phyloP scores from a whole-genome alignment of 176 grass and related monocot species.

The Carex parvula region DNA sequence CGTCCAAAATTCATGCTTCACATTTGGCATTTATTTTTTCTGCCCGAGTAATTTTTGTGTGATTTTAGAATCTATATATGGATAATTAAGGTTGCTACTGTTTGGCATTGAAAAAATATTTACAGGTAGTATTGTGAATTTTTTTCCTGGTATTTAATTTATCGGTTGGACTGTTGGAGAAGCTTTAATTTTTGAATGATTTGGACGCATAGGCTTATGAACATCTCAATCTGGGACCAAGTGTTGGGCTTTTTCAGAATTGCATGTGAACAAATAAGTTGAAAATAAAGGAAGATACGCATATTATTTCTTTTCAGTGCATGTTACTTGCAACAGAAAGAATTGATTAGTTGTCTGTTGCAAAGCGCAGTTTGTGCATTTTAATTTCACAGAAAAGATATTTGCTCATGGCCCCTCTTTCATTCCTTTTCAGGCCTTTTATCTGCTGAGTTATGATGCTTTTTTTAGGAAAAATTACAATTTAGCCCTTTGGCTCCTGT shows the following conservation, averaged over 20 bases:
- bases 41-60: neutral
- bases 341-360: slow-evolving; percentile 29
- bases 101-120: neutral
- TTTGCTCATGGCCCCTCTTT: slow-evolving; percentile 7
- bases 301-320: slow-evolving; percentile 32
- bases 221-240: slow-evolving; percentile 19
- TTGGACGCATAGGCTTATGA: neutral
- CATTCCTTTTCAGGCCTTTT: slow-evolving; percentile 23
- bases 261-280: slow-evolving; percentile 30
- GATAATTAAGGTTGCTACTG: neutral
- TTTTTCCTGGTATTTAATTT: neutral
- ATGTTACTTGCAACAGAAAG: slow-evolving; percentile 29
- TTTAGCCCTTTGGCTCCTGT: neutral
- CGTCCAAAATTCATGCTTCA: neutral
- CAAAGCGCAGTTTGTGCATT: slow-evolving; percentile 16
- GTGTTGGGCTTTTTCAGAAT: slow-evolving; percentile 24
- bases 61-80: neutral
- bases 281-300: slow-evolving; percentile 30
- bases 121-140: neutral
- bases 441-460: neutral
- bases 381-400: slow-evolving; percentile 10
- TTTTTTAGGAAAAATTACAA: neutral
- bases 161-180: neutral
- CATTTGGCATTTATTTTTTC: neutral
- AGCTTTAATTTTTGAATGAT: neutral